Conservation (phyloP, 345 rosid species). For the Pistacia atlantica region DNA sequence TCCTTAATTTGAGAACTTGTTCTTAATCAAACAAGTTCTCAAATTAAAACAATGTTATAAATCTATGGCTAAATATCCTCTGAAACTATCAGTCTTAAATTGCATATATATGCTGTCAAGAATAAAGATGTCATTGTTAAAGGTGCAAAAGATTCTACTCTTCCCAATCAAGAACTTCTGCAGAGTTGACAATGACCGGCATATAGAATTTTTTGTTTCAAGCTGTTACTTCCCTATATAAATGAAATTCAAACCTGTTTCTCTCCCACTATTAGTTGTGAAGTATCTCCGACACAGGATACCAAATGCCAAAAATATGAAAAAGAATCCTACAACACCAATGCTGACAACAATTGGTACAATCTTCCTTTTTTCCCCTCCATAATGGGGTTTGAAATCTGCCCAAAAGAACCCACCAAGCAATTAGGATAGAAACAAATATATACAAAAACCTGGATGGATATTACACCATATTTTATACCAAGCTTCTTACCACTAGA, state of each 20-base stretch:
- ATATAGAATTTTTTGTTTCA: not conserved
- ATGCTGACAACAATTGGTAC: slow-evolving; percentile 25
- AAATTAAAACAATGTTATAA: too few species aligned
- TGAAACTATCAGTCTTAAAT: too few species aligned
- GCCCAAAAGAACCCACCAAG: slow-evolving; percentile 12
- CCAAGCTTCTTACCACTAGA: not conserved
- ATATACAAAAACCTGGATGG: not conserved
- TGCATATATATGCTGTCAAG: not conserved
- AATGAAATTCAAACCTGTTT: slow-evolving; percentile 20
- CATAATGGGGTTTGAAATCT: slow-evolving; percentile 34
- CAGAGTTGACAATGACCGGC: not conserved
- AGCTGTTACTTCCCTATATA: not conserved
- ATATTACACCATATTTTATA: not conserved
- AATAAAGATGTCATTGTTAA: not conserved
- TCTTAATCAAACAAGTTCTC: too few species aligned
- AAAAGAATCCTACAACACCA: slow-evolving; percentile 29
- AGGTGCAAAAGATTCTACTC: not conserved
- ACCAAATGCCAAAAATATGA: slow-evolving; percentile 31
- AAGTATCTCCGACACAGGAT: slow-evolving; percentile 37
- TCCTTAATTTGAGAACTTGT: too few species aligned
- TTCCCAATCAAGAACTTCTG: not conserved
- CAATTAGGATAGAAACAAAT: not conserved
- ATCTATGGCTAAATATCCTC: too few species aligned
- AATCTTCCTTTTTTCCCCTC: slow-evolving; percentile 10
- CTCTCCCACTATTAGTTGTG: slow-evolving; percentile 11